Base-by-base conservation (phyloP, 176 grass and related monocot genomes). In the Saccharum spontaneum region DNA sequence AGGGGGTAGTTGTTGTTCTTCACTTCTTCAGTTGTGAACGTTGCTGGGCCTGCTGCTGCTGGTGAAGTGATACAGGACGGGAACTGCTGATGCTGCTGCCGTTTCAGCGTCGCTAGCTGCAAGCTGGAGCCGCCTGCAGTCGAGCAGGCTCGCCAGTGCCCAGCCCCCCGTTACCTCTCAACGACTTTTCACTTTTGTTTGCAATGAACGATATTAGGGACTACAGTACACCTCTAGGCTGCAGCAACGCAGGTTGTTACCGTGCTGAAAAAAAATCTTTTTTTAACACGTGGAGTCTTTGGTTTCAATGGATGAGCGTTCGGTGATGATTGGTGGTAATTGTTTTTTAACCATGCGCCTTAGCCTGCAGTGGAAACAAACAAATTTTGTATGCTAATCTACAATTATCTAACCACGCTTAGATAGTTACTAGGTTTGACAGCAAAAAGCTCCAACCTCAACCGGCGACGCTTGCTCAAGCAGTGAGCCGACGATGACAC, bases 61-160 rank as follows among this genome's bases (percentile, higher is more conserved):
- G 38, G 37, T 10, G 33, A 62, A 39, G 73, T 80, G 82, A 63
- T 80, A 13, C 30, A 64, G 69, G 82, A 85, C 81, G 83, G 49
- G 80, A 68, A 73, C 34, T 67, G 81, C 82, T 22, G 49, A 49
- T 8, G 87, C 16, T 67, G 48, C 40, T 52, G 67, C 6, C 46
- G 79, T 65, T 37, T n/a, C 55, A 13, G 87, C 44, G 67, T 14
- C 43, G 78, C 46, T 33, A 3, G 34, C 34, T 16, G 48, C 52
- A 3, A 75, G 33, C 23, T 54, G 80, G 26, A 75, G 33, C 55
- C 18, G 44, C 16, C 28, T 83, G 52, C 62, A 49, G 61, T 10
- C 7, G 26, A 57, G 69, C 82, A 68, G 74, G 40, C 2, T 31
- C 30, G 17, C n/a, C 54, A 28, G n/a, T 20, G 76, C 62, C 61